Percentiles rank a stretch among this genome's conserved stretches.
These are phyloP conservation scores for Camellia japonica DNA, from an alignment of 148 eudicot species.

Conservation along the genomic window DNA sequence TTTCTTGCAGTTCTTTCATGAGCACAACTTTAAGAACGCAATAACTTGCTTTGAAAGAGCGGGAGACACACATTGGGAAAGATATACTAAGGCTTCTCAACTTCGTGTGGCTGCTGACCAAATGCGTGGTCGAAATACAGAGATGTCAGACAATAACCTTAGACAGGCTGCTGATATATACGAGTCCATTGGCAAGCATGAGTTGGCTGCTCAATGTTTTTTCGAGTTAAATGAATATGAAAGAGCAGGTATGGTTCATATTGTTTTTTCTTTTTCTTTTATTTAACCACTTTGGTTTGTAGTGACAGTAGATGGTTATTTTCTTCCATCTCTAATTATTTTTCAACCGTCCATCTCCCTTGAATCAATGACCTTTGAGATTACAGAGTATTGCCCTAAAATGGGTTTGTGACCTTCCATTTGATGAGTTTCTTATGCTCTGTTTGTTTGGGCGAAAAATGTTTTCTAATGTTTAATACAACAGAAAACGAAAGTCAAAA, in stretches of 20 bases:
- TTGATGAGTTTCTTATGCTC: too few relatives aligned
- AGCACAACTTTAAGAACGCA: conserved; percentile 50
- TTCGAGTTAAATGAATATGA: conserved; percentile 34
- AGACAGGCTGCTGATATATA: conserved; percentile 52
- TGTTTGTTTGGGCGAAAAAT: too few relatives aligned
- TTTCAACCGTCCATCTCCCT: too few relatives aligned
- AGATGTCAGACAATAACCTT: conserved; percentile 27
- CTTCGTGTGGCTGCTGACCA: conserved; percentile 32
- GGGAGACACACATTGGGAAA: conserved; percentile 46
- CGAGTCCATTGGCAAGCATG: conserved; percentile 32
- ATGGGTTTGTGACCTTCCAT: too few relatives aligned
- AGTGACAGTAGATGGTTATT: too few relatives aligned
- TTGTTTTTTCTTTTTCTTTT: background rate
- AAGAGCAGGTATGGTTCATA: conserved; percentile 30
- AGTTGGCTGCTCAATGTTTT: conserved; percentile 37
- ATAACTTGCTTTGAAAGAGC: conserved; percentile 59
- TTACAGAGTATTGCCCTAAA: too few relatives aligned
- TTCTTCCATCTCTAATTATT: too few relatives aligned
- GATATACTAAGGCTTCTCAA: conserved; percentile 39
- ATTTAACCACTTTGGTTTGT: too few relatives aligned
- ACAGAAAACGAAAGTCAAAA: too few relatives aligned
- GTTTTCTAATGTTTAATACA: too few relatives aligned
- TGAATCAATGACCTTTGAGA: too few relatives aligned
- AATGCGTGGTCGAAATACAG: conserved; percentile 24
- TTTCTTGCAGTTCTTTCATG: conserved; percentile 38